These are phyloP conservation scores for Cladobotryum protrusum DNA, from an alignment of 2,329 filamentous ascomycete genomes.

Conservation along the genomic window DNA sequence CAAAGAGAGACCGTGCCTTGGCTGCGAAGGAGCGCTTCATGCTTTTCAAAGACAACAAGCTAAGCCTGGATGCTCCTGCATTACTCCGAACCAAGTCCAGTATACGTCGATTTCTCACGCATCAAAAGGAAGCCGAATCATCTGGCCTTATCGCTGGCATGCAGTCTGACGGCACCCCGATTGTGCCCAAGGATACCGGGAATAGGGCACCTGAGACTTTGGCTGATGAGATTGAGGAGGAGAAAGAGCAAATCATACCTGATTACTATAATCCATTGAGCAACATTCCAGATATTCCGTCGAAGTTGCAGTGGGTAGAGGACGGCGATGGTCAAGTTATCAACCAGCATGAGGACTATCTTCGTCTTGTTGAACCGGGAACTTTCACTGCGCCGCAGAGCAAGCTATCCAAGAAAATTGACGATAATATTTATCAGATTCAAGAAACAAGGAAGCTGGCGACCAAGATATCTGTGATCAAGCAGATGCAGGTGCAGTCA, in stretches of 20 bases:
- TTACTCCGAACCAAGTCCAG: constrained; percentile 76
- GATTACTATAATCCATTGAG: constrained; percentile 92
- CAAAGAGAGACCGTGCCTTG: constrained; percentile 86
- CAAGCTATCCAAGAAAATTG: constrained; percentile 70
- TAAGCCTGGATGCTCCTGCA: constrained; percentile 84
- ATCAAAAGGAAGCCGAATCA: constrained; percentile 63
- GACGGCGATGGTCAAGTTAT: constrained; percentile 85
- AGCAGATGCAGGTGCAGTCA: constrained; percentile 98
- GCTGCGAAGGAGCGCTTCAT: constrained; percentile 80
- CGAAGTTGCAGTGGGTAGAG: constrained; percentile 78
- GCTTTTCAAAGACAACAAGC: constrained; percentile 75
- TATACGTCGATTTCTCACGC: constrained; percentile 82
- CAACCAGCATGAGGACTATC: constrained; percentile 78
- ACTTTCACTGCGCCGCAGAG: constrained; percentile 71
- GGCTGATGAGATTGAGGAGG: constrained; percentile 90
- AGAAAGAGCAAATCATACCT: constrained; percentile 76
- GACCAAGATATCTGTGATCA: constrained; percentile 94
- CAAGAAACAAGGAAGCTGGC: constrained; percentile 95
- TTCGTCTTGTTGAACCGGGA: constrained; percentile 69
- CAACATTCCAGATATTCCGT: constrained; percentile 75
- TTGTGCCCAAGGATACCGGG: constrained; percentile 38
- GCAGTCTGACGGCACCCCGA: constrained; percentile 31
- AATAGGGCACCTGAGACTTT: constrained; percentile 63
- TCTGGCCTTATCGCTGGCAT: constrained; percentile 34
- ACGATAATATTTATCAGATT: constrained; percentile 88